These are phyloP conservation scores for Quercus variabilis DNA, from an alignment of 306 rosid species.

Conservation along the genomic window DNA sequence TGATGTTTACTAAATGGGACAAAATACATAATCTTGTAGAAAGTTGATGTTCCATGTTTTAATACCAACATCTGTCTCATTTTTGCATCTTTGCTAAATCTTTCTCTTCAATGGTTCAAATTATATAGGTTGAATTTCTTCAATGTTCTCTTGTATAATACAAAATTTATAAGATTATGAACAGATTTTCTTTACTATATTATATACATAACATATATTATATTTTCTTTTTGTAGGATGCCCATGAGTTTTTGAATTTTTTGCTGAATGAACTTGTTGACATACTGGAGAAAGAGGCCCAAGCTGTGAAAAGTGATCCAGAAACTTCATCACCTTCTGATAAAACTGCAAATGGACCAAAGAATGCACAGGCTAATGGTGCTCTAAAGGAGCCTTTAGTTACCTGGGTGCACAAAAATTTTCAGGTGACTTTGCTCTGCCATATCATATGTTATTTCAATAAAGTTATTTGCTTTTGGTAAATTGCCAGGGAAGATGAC, in stretches of 20 bases:
- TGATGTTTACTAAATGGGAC: background rate
- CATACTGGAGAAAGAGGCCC: conserved; percentile 97
- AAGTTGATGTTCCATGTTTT: too few relatives aligned
- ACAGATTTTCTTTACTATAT: conserved; percentile 2
- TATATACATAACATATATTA: background rate
- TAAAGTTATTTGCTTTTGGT: conserved; percentile 20
- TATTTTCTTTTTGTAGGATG: conserved; percentile 62
- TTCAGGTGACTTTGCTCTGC: conserved; percentile 72
- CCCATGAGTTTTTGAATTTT: conserved; percentile 97
- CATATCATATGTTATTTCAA: conserved; percentile 7
- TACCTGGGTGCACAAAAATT: conserved; percentile 98
- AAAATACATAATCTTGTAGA: background rate
- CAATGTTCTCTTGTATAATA: background rate
- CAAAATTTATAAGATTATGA: background rate
- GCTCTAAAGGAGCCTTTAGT: conserved; percentile 79
- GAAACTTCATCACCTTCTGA: conserved; percentile 75
- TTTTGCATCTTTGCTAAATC: background rate
- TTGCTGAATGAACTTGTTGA: conserved; percentile 98
- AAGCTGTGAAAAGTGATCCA: conserved; percentile 69
- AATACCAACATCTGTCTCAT: background rate
- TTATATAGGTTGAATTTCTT: background rate
- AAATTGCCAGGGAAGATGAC: conserved; percentile 3
- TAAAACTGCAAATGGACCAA: conserved; percentile 66
- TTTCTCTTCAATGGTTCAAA: background rate
- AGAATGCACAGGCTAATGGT: conserved; percentile 71